Base-by-base conservation (phyloP, 768 basidiomycete genomes). In the Pholiota conissans region DNA sequence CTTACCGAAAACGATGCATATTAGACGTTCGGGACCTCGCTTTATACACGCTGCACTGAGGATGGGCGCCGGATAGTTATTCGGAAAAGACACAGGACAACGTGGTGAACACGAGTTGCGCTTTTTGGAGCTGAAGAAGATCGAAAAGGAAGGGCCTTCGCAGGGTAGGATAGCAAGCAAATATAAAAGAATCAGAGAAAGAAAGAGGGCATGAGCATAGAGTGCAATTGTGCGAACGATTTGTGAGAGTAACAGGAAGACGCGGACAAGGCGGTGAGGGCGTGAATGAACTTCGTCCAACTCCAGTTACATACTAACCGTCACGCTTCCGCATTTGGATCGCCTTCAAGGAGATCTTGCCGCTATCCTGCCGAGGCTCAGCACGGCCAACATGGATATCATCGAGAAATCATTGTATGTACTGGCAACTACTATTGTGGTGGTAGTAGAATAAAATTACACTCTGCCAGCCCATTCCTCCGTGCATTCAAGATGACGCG, bases 1-100 rank as follows among this genome's bases (percentile, higher is more conserved):
- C 89, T 77, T 79, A 90, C 91, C 91, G 91, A 75, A 92, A 89
- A 67, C 87, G 88, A 79, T 89, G 76, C 90, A 93, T 91, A 69
- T 67, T 72, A 64, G 51, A 49, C 56, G 42, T 62, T 65, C 59
- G 28, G 63, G 60, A 67, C 81, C 84, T 86, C 82, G 82, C 79
- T 84, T 84, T 75, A 74, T 78, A 83, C 88, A 90, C 87, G 89
- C 84, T 87, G 78, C 55, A 63, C 64, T 56, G 62, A 59, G 61
- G 53, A 57, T 53, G 57, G 65, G 60, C 65, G 66, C 63, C 72
- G 67, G 70, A 66, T 63, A 67, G 61, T 66, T 66, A 67, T 67
- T 71, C 60, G 65, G 70, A 71, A 72, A 62, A 74, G 69, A 79
- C 72, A 75, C 70, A 52, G 59, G 76, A 75, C 79, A 89, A 89